Conservation (phyloP, 495 filamentous ascomycete genomes). For the Hypoxylon cercidicola region DNA sequence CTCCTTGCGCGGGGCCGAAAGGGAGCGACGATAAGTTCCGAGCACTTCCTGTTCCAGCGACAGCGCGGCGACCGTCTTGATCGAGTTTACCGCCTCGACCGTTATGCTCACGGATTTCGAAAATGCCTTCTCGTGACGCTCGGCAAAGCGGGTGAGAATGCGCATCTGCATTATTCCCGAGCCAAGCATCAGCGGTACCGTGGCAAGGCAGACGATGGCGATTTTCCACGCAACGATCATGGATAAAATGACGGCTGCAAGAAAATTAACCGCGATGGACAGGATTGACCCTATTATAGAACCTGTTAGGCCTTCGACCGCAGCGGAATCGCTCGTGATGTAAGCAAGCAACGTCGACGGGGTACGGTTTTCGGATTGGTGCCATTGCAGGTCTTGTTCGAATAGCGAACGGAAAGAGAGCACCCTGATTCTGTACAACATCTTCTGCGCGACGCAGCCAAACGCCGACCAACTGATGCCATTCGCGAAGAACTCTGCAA, state of each 20-base stretch:
- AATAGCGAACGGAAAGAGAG: constrained; percentile 61
- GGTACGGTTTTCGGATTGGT: constrained; percentile 56
- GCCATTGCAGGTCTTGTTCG: constrained; percentile 62
- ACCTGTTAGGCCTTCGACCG: constrained; percentile 55
- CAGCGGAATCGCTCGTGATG: constrained; percentile 62
- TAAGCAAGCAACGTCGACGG: constrained; percentile 62
- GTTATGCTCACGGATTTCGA: constrained; percentile 62
- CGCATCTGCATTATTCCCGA: constrained; percentile 66
- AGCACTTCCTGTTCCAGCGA: constrained; percentile 59
- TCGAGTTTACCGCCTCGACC: constrained; percentile 62
- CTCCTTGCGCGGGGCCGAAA: constrained; percentile 59
- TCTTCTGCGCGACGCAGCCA: constrained; percentile 59
- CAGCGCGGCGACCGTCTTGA: constrained; percentile 65
- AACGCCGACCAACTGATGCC: constrained; percentile 57
- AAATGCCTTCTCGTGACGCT: constrained; percentile 67
- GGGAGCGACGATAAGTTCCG: constrained; percentile 55
- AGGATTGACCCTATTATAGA: constrained; percentile 59
- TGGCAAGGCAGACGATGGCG: constrained; percentile 63
- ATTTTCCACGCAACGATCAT: constrained; percentile 73
- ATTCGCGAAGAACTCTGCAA: constrained; percentile 59
- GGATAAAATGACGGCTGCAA: constrained; percentile 61
- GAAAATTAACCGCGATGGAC: constrained; percentile 56
- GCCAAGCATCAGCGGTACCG: constrained; percentile 64
- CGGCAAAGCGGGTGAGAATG: constrained; percentile 65
- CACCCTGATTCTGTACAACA: constrained; percentile 54